Conservation (phyloP, 192 early-diverging fungal species). For the Entomortierella lignicola region DNA sequence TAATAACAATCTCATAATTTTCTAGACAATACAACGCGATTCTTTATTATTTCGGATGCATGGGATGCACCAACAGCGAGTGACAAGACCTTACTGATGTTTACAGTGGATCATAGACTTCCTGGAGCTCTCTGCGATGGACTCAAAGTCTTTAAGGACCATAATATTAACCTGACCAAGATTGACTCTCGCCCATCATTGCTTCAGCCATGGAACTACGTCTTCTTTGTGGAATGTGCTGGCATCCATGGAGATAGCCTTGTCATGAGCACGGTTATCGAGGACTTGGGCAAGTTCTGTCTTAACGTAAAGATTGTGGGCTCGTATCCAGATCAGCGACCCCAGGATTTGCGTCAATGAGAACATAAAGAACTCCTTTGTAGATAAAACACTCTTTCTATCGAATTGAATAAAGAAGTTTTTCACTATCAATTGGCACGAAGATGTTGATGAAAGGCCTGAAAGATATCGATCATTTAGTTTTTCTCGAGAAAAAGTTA, state of each 20-base stretch:
- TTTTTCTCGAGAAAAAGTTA: too few species aligned
- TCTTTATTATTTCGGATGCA: slow-evolving; percentile 86
- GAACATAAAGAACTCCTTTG: too few species aligned
- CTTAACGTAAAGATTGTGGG: slow-evolving; percentile 84
- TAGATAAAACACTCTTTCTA: too few species aligned
- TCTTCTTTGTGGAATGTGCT: slow-evolving; percentile 92
- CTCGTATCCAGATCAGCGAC: slow-evolving; percentile 78
- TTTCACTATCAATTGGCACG: too few species aligned
- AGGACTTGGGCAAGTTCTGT: slow-evolving; percentile 77
- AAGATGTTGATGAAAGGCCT: too few species aligned
- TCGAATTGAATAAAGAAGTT: too few species aligned
- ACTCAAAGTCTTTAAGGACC: slow-evolving; percentile 84
- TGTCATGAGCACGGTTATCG: slow-evolving; percentile 72
- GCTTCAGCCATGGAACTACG: slow-evolving; percentile 89
- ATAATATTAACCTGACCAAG: slow-evolving; percentile 86
- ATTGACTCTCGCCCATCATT: slow-evolving; percentile 92
- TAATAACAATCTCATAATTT: neutral
- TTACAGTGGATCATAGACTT: slow-evolving; percentile 92
- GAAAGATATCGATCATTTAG: too few species aligned
- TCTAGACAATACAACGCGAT: slow-evolving; percentile 90
- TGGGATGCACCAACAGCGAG: slow-evolving; percentile 73
- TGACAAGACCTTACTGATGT: slow-evolving; percentile 85
- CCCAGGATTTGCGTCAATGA: slow-evolving; percentile 35
- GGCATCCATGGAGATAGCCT: slow-evolving; percentile 80
- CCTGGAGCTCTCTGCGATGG: slow-evolving; percentile 90